phyloP scores from a whole-genome alignment of 768 basidiomycete genomes.

The Bullera alba region DNA sequence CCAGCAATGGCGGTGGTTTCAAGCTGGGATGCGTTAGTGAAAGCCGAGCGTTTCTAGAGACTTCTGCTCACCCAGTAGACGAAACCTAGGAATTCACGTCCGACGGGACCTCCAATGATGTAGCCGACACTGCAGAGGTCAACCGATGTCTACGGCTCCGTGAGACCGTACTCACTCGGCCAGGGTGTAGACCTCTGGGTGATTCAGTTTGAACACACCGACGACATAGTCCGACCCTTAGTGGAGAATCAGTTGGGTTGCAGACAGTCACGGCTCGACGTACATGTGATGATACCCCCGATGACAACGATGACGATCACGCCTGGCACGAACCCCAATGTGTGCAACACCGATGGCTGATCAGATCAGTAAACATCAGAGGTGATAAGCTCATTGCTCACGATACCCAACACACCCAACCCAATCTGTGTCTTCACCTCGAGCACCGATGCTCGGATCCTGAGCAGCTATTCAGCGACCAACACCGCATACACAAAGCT shows the following conservation, averaged over 20 bases:
- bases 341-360: conserved; percentile 19
- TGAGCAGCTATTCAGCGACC: background rate
- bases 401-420: conserved; percentile 25
- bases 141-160: too few species aligned
- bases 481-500: background rate
- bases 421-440: conserved; percentile 30
- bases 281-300: conserved; percentile 24
- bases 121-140: too few species aligned
- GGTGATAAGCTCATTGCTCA: conserved; percentile 5
- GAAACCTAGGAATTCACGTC: conserved; percentile 26
- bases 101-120: conserved; percentile 24
- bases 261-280: background rate
- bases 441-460: conserved; percentile 23
- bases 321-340: conserved; percentile 10
- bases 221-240: conserved; percentile 29
- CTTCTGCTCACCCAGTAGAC: conserved; percentile 25
- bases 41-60: background rate
- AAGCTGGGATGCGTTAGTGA: conserved; percentile 6
- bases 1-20: conserved; percentile 27
- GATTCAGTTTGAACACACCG: conserved; percentile 34
- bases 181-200: conserved; percentile 34
- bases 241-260: background rate
- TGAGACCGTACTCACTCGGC: too few species aligned
- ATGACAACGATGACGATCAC: conserved; percentile 20
- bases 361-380: conserved; percentile 2